Base-by-base conservation (phyloP, 1,139 yeast species). In the Blastobotrys illinoisensis region DNA sequence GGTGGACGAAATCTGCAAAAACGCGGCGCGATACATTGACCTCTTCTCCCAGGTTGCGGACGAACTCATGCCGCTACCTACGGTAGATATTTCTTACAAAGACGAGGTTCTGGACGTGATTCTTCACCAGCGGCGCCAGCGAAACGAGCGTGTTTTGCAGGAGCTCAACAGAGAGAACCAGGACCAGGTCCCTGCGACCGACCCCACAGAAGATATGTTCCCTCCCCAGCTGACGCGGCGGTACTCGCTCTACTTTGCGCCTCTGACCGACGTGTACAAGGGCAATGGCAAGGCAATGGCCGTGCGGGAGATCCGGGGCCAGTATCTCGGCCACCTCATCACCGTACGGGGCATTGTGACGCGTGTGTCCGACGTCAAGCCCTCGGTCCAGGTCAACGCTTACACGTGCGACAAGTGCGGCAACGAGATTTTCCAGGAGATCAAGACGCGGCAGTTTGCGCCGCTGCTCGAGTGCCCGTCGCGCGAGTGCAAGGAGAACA, bases 391-490 rank as follows among this genome's bases (percentile, higher is more conserved):
- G 60, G 97, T 93, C 55, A 89, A 87, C 64, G 99, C 99, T 0
- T 95, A 93, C 69, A 88, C 98, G 3, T 95, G 99, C 74, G 99
- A 95, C 70, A 87, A 88, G 65, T 95, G 99, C 77, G 99, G 99
- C 49, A 86, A 82, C 69, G 99, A 95, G 73, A 85, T 90, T 56
- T 95, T 95, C 76, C 99, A 93, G 74, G 98, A 93, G 70, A 96
- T 95, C 62, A 86, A 82, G 62, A 76, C 93, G 40, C 83, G 85
- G 67, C 84, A 89, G 45, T 95, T 89, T 71, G 83, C 88, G 46
- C 99, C 99, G 9, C 75, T 91, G 56, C 69, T 78, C 1, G 96
- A 90, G 66, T 95, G 99, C 74, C 83, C 88, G 2, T 88, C 97
- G 1, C 79, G 80, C 20, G 84, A 83, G 61, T 95, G 99, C 75